phyloP scores from a whole-genome alignment of 106 monocot genomes.

The Iris macrosiphon region DNA sequence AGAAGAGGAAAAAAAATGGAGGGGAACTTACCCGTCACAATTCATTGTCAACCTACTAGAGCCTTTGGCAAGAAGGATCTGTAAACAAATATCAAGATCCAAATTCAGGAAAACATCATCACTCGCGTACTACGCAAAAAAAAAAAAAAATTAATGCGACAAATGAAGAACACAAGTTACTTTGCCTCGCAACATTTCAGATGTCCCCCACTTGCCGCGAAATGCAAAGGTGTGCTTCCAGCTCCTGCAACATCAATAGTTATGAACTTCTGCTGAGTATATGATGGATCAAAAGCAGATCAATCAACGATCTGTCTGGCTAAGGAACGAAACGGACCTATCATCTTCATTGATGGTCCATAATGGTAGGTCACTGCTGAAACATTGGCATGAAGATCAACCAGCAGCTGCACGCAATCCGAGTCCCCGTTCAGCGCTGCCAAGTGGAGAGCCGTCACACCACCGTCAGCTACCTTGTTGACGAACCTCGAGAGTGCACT shows the following conservation, averaged over 20 bases:
- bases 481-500: slow-evolving; percentile 65
- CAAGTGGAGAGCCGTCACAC: slow-evolving; percentile 82
- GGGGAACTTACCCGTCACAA: slow-evolving; percentile 74
- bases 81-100: not conserved
- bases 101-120: not conserved
- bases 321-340: slow-evolving; percentile 36
- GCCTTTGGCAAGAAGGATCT: slow-evolving; percentile 81
- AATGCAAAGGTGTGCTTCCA: slow-evolving; percentile 93
- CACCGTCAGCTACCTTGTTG: slow-evolving; percentile 81
- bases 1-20: not conserved
- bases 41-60: slow-evolving; percentile 56
- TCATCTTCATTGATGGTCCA: slow-evolving; percentile 55
- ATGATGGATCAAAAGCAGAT: too few species aligned
- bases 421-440: slow-evolving; percentile 67
- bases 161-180: not conserved
- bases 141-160: too few species aligned
- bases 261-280: too few species aligned
- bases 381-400: slow-evolving; percentile 73
- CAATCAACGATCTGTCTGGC: too few species aligned
- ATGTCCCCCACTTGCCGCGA: slow-evolving; percentile 72
- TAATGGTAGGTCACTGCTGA: slow-evolving; percentile 74
- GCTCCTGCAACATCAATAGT: slow-evolving; percentile 43
- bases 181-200: slow-evolving; percentile 83
- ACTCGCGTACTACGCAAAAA: too few species aligned
- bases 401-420: slow-evolving; percentile 76